Base-by-base conservation (phyloP, 371 early-diverging fungal species). In the Phascolomyces articulosus region DNA sequence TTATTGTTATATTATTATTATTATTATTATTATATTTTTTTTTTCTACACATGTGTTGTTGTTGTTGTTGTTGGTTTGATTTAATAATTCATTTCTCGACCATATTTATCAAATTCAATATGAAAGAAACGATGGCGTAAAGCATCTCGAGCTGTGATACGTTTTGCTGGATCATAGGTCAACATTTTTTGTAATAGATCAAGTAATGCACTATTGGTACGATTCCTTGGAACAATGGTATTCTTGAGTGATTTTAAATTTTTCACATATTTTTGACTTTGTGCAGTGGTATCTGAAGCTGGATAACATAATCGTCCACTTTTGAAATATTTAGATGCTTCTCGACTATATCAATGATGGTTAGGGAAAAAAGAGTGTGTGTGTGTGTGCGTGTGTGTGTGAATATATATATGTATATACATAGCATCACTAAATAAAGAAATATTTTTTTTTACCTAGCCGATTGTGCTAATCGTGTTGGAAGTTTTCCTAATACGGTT, bases 121-220 rank as follows among this genome's bases (percentile, higher is more conserved):
- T 74, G 68, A 69, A 97, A 96, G 64, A 94, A 97, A 16, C 91
- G 88, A 67, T 95, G 94, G 18, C 85, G 75, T 40, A 98, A 74
- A 1, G 95, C 93, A 59, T 93, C 90, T 56, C 90, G 81, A 0
- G 96, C 96, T 3, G 93, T 87, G 44, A 95, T 93, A 29, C 98
- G 74, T 59, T 89, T 75, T 4, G 67, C 73, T 0, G 99, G 98
- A 78, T 98, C 94, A 71, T 93, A 95, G 0, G 88, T 85, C 8
- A 99, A 78, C 86, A 99, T 81, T 58, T 82, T 80, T 2, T 81
- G 67, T 60, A 99, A 69, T 54, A 99, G 71, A 66, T 95, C 93
- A 15, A 91, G 67, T 38, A 82, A 78, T 18, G 73, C 66, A 13
- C 28, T 26, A 24, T 70, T 73, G 23, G 71, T 61, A 38, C 62